Evolutionary conservation across 2,329 filamentous ascomycete genomes (phyloP).

Genomic region (Colletotrichum melonis): DNA sequence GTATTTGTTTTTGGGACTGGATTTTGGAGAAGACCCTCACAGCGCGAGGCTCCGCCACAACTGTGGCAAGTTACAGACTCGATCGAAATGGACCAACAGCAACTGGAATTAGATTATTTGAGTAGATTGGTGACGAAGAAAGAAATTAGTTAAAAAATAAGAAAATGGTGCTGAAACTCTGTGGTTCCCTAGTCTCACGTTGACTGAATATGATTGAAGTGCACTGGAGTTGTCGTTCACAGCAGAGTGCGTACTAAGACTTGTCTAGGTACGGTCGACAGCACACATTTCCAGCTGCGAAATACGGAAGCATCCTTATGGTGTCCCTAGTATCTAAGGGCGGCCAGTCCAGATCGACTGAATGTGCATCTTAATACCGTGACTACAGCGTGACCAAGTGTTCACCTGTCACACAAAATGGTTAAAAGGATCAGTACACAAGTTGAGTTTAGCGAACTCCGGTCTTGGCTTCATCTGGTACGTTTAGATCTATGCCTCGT

Average conservation of each 20-base stretch:
- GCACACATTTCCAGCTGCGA: no score
- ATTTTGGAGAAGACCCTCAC: conserved; percentile 2
- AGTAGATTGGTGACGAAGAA: background rate
- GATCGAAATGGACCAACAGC: conserved; percentile 15
- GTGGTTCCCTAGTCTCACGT: background rate
- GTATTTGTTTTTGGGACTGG: conserved; percentile 2
- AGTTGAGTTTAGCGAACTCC: background rate
- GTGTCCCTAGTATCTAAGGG: background rate
- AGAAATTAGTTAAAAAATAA: background rate
- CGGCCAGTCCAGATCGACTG: background rate
- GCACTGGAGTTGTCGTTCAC: no score
- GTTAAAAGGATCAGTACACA: background rate
- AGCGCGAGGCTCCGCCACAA: background rate
- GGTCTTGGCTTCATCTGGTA: background rate
- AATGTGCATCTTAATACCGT: background rate
- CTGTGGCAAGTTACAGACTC: conserved; percentile 5
- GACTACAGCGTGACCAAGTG: background rate
- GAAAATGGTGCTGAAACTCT: background rate
- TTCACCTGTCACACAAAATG: background rate
- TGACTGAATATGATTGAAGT: background rate
- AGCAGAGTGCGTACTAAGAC: no score
- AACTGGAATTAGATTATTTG: conserved; percentile 1
- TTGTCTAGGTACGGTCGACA: no score
- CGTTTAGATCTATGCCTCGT: background rate
- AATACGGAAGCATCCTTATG: background rate